A percentile compares a stretch with the other conserved stretches of the same genome.
These are phyloP conservation scores for Suillus placidus DNA, from an alignment of 768 basidiomycete genomes.

Conservation along the genomic window DNA sequence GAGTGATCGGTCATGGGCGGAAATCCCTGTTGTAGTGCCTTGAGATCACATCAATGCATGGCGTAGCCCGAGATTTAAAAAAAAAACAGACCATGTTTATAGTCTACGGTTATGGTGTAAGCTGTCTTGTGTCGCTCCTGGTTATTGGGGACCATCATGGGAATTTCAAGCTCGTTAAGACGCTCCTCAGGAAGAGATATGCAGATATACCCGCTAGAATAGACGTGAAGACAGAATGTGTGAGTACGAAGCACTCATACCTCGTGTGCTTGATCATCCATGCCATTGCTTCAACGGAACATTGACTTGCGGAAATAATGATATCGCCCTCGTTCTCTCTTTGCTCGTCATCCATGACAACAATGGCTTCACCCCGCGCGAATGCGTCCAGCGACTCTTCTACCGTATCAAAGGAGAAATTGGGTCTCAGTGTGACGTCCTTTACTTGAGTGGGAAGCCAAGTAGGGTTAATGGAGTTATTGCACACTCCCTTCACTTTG, in stretches of 20 bases:
- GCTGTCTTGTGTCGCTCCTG: constrained; percentile 91
- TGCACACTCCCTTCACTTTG: background rate
- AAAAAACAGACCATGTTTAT: constrained; percentile 66
- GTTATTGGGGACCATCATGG: constrained; percentile 91
- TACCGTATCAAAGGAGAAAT: constrained; percentile 76
- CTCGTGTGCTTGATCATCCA: constrained; percentile 98
- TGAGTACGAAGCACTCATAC: constrained; percentile 44
- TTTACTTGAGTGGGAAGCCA: constrained; percentile 29
- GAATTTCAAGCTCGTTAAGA: constrained; percentile 76
- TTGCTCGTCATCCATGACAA: constrained; percentile 96
- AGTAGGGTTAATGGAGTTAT: background rate
- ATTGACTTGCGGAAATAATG: constrained; percentile 80
- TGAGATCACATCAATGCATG: background rate
- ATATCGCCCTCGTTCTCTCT: constrained; percentile 98
- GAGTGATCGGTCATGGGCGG: constrained; percentile 90
- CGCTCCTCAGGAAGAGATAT: constrained; percentile 76
- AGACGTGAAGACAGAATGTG: constrained; percentile 10
- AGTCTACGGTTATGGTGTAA: constrained; percentile 95
- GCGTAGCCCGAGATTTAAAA: background rate
- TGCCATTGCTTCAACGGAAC: constrained; percentile 96
- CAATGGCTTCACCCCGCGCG: constrained; percentile 81
- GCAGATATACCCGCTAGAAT: constrained; percentile 87
- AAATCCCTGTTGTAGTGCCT: constrained; percentile 96
- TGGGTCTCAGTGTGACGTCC: constrained; percentile 25
- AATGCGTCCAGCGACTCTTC: constrained; percentile 80